Conservation (phyloP, 768 basidiomycete species). For the Chalciporus piperatus region DNA sequence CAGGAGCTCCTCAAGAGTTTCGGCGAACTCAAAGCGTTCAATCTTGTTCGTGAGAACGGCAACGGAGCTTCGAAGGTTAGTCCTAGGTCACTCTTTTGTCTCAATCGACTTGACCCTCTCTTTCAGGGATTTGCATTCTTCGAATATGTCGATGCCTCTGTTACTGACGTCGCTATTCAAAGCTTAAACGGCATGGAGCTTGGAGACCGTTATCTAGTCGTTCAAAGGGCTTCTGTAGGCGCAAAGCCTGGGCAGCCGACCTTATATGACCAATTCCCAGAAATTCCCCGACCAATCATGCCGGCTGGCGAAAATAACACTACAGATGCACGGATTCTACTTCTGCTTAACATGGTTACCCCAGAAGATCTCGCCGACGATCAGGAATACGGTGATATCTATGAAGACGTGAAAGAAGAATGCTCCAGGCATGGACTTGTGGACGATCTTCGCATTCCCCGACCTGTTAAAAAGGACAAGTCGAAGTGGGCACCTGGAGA, state of each 20-base stretch:
- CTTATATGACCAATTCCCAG: slow-evolving; percentile 76
- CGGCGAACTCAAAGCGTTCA: slow-evolving; percentile 96
- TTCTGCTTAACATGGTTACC: slow-evolving; percentile 99
- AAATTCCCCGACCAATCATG: slow-evolving; percentile 85
- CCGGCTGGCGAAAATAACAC: slow-evolving; percentile 69
- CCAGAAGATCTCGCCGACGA: slow-evolving; percentile 89
- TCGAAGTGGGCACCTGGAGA: slow-evolving; percentile 71
- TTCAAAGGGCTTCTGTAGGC: slow-evolving; percentile 95
- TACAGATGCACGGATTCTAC: slow-evolving; percentile 75
- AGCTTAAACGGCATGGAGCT: slow-evolving; percentile 97
- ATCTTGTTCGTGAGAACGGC: slow-evolving; percentile 92
- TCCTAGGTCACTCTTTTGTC: background rate
- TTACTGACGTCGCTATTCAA: slow-evolving; percentile 95
- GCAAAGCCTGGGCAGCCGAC: slow-evolving; percentile 70
- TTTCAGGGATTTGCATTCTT: slow-evolving; percentile 96
- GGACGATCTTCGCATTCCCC: slow-evolving; percentile 83
- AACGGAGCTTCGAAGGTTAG: slow-evolving; percentile 84
- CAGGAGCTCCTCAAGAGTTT: slow-evolving; percentile 97
- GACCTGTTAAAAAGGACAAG: slow-evolving; percentile 85
- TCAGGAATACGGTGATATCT: slow-evolving; percentile 89
- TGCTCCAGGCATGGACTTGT: slow-evolving; percentile 78
- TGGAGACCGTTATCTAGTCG: slow-evolving; percentile 92
- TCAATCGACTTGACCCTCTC: background rate
- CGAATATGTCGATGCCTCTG: slow-evolving; percentile 86
- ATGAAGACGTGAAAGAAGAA: slow-evolving; percentile 93